Percentiles rank a stretch among this genome's conserved stretches.
phyloP scores from a whole-genome alignment of 164 flowering plant species.

The Warburgia ugandensis region DNA sequence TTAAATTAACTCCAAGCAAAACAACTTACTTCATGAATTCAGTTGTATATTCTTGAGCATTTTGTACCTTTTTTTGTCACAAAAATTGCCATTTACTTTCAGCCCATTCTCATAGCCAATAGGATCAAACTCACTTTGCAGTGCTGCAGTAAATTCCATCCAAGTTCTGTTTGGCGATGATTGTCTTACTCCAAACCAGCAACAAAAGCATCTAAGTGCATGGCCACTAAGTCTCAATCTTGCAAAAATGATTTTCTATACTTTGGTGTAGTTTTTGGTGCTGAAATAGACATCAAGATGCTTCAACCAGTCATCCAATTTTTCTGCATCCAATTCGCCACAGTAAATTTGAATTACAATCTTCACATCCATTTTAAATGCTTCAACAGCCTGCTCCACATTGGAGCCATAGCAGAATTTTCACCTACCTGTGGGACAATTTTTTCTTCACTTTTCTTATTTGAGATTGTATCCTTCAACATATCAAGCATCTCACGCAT shows the following conservation, averaged over 20 bases:
- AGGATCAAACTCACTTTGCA: conserved; percentile 2
- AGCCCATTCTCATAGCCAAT: background rate
- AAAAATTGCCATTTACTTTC: background rate
- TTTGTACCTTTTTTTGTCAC: background rate
- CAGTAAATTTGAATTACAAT: no score
- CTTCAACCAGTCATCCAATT: conserved; percentile 3
- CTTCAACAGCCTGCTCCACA: no score
- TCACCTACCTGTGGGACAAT: no score
- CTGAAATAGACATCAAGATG: conserved; percentile 3
- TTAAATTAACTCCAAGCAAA: background rate
- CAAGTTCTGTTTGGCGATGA: background rate
- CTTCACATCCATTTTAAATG: no score
- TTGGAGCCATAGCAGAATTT: no score
- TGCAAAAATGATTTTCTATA: conserved; percentile 8
- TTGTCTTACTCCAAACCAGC: no score
- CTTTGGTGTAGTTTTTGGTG: background rate
- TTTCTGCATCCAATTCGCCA: background rate
- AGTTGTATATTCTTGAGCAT: conserved; percentile 1
- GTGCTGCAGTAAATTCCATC: background rate
- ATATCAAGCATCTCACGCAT: no score
- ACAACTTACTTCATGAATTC: background rate
- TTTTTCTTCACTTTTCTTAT: no score
- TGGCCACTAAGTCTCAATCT: background rate
- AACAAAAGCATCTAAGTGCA: background rate
- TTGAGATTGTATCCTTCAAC: no score